These are phyloP conservation scores for Cercospora sp. DNA, from an alignment of 2,329 filamentous ascomycete genomes.

Conservation along the genomic window DNA sequence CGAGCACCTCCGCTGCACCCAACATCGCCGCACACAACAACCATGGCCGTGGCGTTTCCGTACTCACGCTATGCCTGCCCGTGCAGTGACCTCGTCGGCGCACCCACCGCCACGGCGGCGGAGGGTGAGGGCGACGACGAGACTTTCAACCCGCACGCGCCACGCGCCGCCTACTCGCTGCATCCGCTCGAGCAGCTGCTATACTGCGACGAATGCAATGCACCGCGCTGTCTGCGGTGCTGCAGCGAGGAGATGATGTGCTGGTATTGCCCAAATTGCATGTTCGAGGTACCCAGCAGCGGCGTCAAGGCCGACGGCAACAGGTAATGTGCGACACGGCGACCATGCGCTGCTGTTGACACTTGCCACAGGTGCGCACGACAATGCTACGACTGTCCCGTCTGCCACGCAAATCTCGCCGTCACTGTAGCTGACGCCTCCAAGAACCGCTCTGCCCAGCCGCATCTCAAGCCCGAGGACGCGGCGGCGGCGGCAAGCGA, in stretches of 20 bases:
- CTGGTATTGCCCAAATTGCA: constrained; percentile 91
- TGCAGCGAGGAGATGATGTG: constrained; percentile 91
- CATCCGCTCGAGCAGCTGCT: constrained; percentile 91
- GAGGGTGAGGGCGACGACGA: constrained; percentile 70
- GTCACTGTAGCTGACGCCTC: constrained; percentile 68
- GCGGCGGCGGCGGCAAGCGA: constrained; percentile 15
- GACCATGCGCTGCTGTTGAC: constrained; percentile 3
- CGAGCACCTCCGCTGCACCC: not conserved
- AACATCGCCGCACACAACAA: not conserved
- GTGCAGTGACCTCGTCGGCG: constrained; percentile 54
- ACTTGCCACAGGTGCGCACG: constrained; percentile 60
- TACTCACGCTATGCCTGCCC: constrained; percentile 67
- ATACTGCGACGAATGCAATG: constrained; percentile 96
- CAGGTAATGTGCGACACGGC: constrained; percentile 59
- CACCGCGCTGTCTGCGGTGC: constrained; percentile 91
- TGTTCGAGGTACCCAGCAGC: constrained; percentile 94
- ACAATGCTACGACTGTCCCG: constrained; percentile 92
- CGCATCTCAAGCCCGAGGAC: constrained; percentile 26
- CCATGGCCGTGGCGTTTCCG: constrained; percentile 59
- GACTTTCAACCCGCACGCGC: constrained; percentile 81
- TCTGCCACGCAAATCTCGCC: constrained; percentile 78
- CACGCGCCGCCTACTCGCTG: constrained; percentile 84
- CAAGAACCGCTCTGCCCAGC: constrained; percentile 15
- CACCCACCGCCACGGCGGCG: constrained; percentile 38
- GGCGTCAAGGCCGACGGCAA: constrained; percentile 91